phyloP scores from a whole-genome alignment of 177 flowering plant species.

The Vitis hybrid region DNA sequence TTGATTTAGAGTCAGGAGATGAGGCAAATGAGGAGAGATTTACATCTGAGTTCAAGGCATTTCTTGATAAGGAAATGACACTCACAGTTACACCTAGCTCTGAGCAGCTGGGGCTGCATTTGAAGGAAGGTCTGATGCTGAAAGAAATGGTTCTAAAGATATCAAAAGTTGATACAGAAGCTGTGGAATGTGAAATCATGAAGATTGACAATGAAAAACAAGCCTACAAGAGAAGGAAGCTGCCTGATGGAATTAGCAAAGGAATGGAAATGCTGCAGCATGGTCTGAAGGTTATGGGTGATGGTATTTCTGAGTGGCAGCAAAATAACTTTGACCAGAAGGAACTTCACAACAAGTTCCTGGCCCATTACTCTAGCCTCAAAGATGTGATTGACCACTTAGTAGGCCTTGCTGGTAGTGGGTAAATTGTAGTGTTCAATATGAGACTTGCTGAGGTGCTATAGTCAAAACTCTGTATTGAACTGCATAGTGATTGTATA shows the following conservation, averaged over 20 bases:
- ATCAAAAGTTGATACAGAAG: conserved; percentile 14
- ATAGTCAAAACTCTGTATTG: too few relatives aligned
- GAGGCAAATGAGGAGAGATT: conserved; percentile 61
- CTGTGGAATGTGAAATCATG: conserved; percentile 26
- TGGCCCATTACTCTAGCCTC: conserved; percentile 56
- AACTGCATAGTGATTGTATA: too few relatives aligned
- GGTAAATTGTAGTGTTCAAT: conserved; percentile 9
- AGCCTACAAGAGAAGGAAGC: conserved; percentile 61
- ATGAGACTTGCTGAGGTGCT: background rate
- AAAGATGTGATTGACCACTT: conserved; percentile 63
- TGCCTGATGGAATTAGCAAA: conserved; percentile 62
- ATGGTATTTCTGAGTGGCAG: conserved; percentile 66
- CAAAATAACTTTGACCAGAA: conserved; percentile 31
- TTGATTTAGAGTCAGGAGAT: conserved; percentile 54
- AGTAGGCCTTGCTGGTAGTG: conserved; percentile 39
- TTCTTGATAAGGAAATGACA: conserved; percentile 83
- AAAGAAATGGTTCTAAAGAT: conserved; percentile 42
- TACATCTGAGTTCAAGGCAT: conserved; percentile 74
- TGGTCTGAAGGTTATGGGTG: conserved; percentile 62
- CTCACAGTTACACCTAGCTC: conserved; percentile 28
- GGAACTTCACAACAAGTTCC: conserved; percentile 54
- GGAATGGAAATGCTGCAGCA: conserved; percentile 75
- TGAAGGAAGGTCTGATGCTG: conserved; percentile 58
- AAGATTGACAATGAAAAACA: conserved; percentile 36
- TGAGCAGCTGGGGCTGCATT: conserved; percentile 49